phyloP scores from a whole-genome alignment of 2,329 filamentous ascomycete species.

The Neobulgaria alba region DNA sequence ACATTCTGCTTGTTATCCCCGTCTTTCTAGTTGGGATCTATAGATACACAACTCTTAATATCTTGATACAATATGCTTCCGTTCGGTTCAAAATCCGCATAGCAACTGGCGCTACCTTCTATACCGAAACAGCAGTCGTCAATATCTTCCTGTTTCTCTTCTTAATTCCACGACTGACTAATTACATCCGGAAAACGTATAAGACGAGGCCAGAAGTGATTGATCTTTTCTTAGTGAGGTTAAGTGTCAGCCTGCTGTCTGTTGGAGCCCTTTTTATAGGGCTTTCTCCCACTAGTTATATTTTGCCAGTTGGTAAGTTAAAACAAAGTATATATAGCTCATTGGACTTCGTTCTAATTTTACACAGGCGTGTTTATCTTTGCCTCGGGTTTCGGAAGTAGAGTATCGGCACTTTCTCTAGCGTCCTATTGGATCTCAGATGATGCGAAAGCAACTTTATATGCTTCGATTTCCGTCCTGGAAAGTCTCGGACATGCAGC shows the following conservation, averaged over 20 bases:
- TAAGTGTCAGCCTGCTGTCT: slow-evolving; percentile 20
- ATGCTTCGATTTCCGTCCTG: slow-evolving; percentile 23
- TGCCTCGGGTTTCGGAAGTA: slow-evolving; percentile 24
- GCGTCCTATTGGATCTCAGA: slow-evolving; percentile 23
- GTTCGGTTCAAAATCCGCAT: slow-evolving; percentile 23
- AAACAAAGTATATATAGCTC: background rate
- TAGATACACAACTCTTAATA: slow-evolving; percentile 24
- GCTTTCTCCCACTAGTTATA: slow-evolving; percentile 9
- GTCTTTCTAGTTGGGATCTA: slow-evolving; percentile 26
- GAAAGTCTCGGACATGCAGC: slow-evolving; percentile 26
- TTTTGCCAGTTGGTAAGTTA: slow-evolving; percentile 20
- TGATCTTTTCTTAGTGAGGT: slow-evolving; percentile 21
- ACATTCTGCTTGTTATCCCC: slow-evolving; percentile 19
- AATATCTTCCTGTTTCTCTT: slow-evolving; percentile 26
- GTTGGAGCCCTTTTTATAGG: slow-evolving; percentile 21
- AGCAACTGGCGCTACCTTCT: slow-evolving; percentile 25
- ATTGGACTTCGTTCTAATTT: background rate
- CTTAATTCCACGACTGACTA: slow-evolving; percentile 17
- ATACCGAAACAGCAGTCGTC: slow-evolving; percentile 25
- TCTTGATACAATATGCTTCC: slow-evolving; percentile 27
- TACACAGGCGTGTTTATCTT: slow-evolving; percentile 23
- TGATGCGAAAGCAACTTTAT: slow-evolving; percentile 21
- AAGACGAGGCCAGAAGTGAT: slow-evolving; percentile 15
- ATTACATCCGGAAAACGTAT: slow-evolving; percentile 14
- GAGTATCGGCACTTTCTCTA: slow-evolving; percentile 24